Conservation (phyloP, 2,329 filamentous ascomycete genomes). For the Metarhizium album region DNA sequence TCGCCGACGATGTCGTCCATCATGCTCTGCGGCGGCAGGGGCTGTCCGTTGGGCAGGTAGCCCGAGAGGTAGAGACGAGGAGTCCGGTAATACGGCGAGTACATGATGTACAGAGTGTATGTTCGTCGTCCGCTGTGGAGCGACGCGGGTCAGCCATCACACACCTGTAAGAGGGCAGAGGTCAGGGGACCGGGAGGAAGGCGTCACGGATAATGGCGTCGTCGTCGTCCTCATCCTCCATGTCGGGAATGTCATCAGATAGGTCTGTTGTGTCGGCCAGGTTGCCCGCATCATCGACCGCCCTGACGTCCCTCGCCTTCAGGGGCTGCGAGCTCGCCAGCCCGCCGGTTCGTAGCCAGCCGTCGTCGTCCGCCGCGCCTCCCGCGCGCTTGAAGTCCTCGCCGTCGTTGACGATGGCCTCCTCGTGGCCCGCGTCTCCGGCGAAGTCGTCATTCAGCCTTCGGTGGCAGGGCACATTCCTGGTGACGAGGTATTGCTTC, state of each 20-base stretch:
- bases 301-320: conserved; percentile 70
- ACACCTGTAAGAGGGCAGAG: background rate
- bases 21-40: conserved; percentile 74
- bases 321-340: conserved; percentile 64
- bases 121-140: conserved; percentile 66
- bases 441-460: conserved; percentile 90
- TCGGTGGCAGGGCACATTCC: conserved; percentile 86
- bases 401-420: conserved; percentile 74
- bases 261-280: conserved; percentile 63
- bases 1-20: conserved; percentile 96
- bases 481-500: conserved; percentile 93
- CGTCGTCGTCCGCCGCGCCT: conserved; percentile 59
- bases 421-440: conserved; percentile 75
- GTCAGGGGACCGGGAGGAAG: too few species aligned
- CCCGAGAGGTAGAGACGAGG: conserved; percentile 91
- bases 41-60: conserved; percentile 69
- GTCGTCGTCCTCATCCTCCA: conserved; percentile 96
- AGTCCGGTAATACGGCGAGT: conserved; percentile 92
- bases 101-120: conserved; percentile 98
- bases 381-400: conserved; percentile 44
- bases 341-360: conserved; percentile 84
- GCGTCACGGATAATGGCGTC: conserved; percentile 88
- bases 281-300: conserved; percentile 81
- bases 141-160: background rate
- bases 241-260: conserved; percentile 84